These are phyloP conservation scores for Epichloe amarillans DNA, from an alignment of 2,329 filamentous ascomycete species.

Conservation along the genomic window DNA sequence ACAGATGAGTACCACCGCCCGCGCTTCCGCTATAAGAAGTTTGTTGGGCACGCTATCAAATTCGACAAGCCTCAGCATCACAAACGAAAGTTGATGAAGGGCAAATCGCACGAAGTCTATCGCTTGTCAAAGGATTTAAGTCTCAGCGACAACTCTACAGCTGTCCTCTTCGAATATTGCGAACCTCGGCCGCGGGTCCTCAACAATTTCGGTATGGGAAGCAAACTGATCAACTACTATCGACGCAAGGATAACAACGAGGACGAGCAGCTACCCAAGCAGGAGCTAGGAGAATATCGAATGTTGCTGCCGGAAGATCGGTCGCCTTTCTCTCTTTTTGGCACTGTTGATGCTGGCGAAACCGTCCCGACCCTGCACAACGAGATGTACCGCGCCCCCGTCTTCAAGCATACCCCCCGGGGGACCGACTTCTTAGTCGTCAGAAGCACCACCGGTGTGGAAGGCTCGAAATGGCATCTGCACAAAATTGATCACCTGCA, in stretches of 20 bases:
- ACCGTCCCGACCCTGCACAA: slow-evolving; percentile 86
- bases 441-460: slow-evolving; percentile 63
- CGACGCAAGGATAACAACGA: slow-evolving; percentile 64
- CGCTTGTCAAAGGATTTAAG: slow-evolving; percentile 69
- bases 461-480: slow-evolving; percentile 70
- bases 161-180: slow-evolving; percentile 85
- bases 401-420: slow-evolving; percentile 75
- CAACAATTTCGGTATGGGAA: slow-evolving; percentile 96
- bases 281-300: slow-evolving; percentile 76
- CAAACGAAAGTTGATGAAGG: slow-evolving; percentile 74
- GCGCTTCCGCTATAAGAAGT: slow-evolving; percentile 56
- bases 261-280: slow-evolving; percentile 62
- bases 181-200: slow-evolving; percentile 85
- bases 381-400: slow-evolving; percentile 84
- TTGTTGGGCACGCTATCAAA: slow-evolving; percentile 52
- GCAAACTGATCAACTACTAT: slow-evolving; percentile 92
- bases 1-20: slow-evolving; percentile 76
- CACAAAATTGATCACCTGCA: slow-evolving; percentile 85
- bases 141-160: slow-evolving; percentile 76
- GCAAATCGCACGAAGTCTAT: slow-evolving; percentile 69
- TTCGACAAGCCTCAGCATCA: slow-evolving; percentile 59
- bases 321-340: slow-evolving; percentile 91
- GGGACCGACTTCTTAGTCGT: slow-evolving; percentile 76
- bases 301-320: slow-evolving; percentile 86
- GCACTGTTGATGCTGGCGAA: slow-evolving; percentile 82